Base-by-base conservation (phyloP, 129 eudicot genomes). In the Tagetes erecta region DNA sequence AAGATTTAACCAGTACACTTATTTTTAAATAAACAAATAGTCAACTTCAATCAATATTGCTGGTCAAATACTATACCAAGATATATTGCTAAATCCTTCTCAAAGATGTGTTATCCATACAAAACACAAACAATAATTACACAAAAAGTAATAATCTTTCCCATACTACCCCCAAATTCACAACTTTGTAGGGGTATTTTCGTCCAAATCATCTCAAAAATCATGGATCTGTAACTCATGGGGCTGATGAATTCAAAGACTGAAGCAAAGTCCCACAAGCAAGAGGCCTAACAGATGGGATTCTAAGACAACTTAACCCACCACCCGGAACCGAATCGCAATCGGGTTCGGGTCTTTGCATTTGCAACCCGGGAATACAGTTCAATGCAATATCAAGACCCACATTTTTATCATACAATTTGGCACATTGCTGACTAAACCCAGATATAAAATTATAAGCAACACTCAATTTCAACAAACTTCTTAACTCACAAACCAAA, bases 361-460 rank as follows among this genome's bases (percentile, higher is more conserved):
- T 79, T 39, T 74, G 72, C 71, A 73, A 67, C 59, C 98, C 98
- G 8, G 97, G 96, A 4, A 93, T 93, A 72, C 98, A 93, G 80
- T 93, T 93, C 49, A 80, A 80, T 14, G 92, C 81, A 75, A 93
- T 84, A 83, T 93, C 97, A 76, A 93, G 87, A 2, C 97, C 97
- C 12, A 86, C 80, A 78, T 87, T 92, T 58, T 87, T 85, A 14
- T 47, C 80, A 56, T 70, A 77, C 76, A 90, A 51, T 12, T 86
- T 88, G 1, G 74, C 74, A 77, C 98, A 93, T 46, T 81, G 86
- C 50, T 87, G 82, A 57, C 86, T 78, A 63, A 86, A 84, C 86
- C 97, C 97, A 34, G 97, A 93, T 51, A 93, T 86, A 81, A 89
- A 93, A 84, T 93, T 93, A 77, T 89, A 91, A 46, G 96, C 83